These are phyloP conservation scores for Solanum chacoense DNA, from an alignment of 305 asterid species.

Conservation along the genomic window DNA sequence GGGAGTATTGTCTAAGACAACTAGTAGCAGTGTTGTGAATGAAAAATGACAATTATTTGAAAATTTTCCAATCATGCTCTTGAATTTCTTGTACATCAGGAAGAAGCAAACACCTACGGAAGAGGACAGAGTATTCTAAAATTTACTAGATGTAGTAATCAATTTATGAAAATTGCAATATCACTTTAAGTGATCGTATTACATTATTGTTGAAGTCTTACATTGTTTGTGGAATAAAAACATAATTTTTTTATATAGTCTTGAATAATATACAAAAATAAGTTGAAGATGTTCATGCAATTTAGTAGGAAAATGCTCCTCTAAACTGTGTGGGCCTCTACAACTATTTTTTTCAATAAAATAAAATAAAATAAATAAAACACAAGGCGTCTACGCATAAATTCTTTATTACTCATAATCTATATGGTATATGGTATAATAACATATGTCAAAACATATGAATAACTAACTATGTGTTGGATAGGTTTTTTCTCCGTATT, in stretches of 20 bases:
- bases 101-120: background rate
- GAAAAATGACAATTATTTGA: no score
- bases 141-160: background rate
- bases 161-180: background rate
- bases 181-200: background rate
- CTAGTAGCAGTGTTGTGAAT: no score
- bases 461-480: background rate
- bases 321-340: no score
- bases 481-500: background rate
- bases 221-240: background rate
- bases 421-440: no score
- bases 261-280: no score
- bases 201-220: background rate
- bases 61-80: no score
- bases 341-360: no score
- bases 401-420: no score
- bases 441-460: background rate
- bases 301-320: no score
- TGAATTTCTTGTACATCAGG: background rate
- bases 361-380: no score
- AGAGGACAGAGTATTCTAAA: background rate
- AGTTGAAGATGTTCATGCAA: no score
- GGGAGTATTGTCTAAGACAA: no score
- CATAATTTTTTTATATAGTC: background rate
- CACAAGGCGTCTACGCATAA: background rate